Base-by-base conservation (phyloP, 2,329 filamentous ascomycete genomes). In the Paecilomyces variotii region DNA sequence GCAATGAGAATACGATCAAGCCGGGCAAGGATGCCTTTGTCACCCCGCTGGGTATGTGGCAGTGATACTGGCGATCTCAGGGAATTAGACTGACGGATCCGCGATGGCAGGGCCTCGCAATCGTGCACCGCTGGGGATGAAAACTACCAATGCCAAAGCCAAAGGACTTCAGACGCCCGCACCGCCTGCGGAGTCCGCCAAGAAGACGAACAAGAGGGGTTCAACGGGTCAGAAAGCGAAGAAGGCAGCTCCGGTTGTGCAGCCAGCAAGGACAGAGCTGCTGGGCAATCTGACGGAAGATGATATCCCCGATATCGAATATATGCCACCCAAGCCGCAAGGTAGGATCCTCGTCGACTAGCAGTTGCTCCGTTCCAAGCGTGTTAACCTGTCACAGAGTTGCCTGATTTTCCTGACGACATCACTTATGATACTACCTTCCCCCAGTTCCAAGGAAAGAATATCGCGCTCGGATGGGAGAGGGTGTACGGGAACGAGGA, bases 61-160 rank as follows among this genome's bases (percentile, higher is more conserved):
- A 39, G 26, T 10, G n/a, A 30, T n/a, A 55, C 39, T 24, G 56
- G 28, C 9, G 19, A 53, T 50, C 34, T 24, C 26, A 14, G 24
- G 25, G n/a, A 19, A 32, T 14, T 27, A 35, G 34, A 26, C 35
- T 56, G 54, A 56, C 35, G 32, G n/a, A 56, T 45, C 19, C 14
- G 9, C 27, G 35, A 24, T 49, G 39, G n/a, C 61, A 87, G 85
- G 82, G 58, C 82, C 87, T 55, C 85, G 86, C 60, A 87, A 80
- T 60, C 86, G 93, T 68, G 91, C 92, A 39, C 89, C 91, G 11
- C 79, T 99, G 54, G 93, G 93, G 34, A 88, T 90, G 80, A 99
- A 99, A 76, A 97, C 93, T 1, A 97, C 94, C 56, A 99, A 99
- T 74, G 91, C 90, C 57, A 97, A 96, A 79, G 83, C 87, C 60